Conservation (phyloP, 2,329 filamentous ascomycete species). For the Cercospora sp. region DNA sequence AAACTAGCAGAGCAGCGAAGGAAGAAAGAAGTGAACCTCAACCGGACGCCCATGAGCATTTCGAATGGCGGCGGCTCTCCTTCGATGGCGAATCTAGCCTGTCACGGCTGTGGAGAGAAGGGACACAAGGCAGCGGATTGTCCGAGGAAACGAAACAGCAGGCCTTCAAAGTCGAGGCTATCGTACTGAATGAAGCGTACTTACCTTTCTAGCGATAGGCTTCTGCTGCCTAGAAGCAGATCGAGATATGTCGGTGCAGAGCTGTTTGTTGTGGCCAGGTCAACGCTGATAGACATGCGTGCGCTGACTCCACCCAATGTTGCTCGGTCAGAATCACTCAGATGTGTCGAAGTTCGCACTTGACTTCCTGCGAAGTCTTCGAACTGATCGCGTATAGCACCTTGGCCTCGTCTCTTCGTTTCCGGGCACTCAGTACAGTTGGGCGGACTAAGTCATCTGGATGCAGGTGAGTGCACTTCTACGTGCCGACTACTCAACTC, state of each 20-base stretch:
- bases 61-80: slow-evolving; percentile 45
- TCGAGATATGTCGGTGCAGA: not conserved
- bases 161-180: slow-evolving; percentile 19
- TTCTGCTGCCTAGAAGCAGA: not conserved
- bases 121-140: slow-evolving; percentile 64
- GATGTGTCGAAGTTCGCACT: not conserved
- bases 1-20: slow-evolving; percentile 60
- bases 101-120: slow-evolving; percentile 61
- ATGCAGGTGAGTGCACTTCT: not conserved
- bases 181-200: slow-evolving; percentile 11
- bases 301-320: not conserved
- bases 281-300: not conserved
- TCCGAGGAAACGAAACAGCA: slow-evolving; percentile 39
- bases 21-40: slow-evolving; percentile 67
- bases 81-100: slow-evolving; percentile 47
- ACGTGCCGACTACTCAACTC: not conserved
- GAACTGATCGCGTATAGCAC: not conserved
- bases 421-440: not conserved
- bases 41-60: slow-evolving; percentile 51
- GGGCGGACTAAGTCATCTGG: not conserved
- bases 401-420: not conserved
- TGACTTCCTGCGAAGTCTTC: not conserved
- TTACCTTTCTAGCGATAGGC: not conserved
- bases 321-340: not conserved
- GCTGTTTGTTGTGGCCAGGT: not conserved